Base-by-base conservation (phyloP, 2,329 filamentous ascomycete genomes). In the Knufia fluminis region DNA sequence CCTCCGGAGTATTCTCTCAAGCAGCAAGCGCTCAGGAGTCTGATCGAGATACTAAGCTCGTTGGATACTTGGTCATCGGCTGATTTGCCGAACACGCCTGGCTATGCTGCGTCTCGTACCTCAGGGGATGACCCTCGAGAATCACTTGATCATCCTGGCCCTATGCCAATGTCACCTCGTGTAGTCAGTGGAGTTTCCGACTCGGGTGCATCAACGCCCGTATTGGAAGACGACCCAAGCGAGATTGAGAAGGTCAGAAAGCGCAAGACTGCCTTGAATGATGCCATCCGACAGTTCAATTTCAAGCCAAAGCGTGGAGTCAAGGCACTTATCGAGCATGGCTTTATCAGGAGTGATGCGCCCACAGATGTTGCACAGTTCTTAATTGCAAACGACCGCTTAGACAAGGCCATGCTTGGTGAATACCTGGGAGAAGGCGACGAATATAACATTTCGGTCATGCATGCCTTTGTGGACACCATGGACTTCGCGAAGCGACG, bases 231-330 rank as follows among this genome's bases (percentile, higher is more conserved):
- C 62, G 92, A 98, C 61, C 91, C 91, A 0, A 88, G 82, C 54
- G 85, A 96, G 60, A 73, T 98, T n/a, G 92, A 97, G 62, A 94
- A 85, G 66, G 88, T 90, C 49, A 97, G 97, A 69, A 86, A 90
- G 52, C 79, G 85, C 54, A 98, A 98, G 70, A 97, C 88, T 4
- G 92, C 92, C 0, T 71, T 97, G 53, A 86, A 83, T 46, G 92
- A 94, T 59, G 91, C 86, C 1, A 85, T 96, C 48, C 81, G 83
- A 44, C 85, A 88, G 54, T 98, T 98, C 75, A 98, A 98, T 65
- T 96, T 91, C 73, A 98, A 98, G 66, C 89, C 94, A 0, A 98
- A 98, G 67, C 81, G 85, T 52, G 94, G 92, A 4, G 79, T 98
- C 62, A 95, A 95, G 64, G 70, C 85, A 14, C 69, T 98, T 16